Evolutionary conservation across 352 stramenopile genomes (phyloP), one percentile per base, ranked within the genome.

Genomic region (Phytophthora litchii): DNA sequence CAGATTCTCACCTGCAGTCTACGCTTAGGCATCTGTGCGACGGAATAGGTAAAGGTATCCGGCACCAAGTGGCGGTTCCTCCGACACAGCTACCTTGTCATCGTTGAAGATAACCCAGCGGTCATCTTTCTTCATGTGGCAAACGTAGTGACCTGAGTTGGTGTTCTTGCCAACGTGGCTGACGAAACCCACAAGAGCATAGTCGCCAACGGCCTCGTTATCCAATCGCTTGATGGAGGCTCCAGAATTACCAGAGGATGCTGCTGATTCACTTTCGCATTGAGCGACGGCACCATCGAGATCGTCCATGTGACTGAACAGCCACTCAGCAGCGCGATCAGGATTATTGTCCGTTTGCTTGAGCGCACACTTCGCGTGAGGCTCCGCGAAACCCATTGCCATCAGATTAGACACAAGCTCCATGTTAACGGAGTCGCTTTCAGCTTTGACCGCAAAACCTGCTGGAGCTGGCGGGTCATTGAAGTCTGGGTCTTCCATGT

Each of bases 81-180:
- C 83, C 4, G 94, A 99, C 3, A 98, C 57, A 20, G 95, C 96
- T 13, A 99, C 95, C 74, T 99, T 99, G 72, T 98, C 92, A 65
- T 99, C 97, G 73, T 99, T 99, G 70, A 99, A 99, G 64, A 99
- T 99, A 40, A 99, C 79, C 97, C 97, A 99, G 54, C 91, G 87
- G 6, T 86, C 92, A 14, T 98, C 71, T 64, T 98, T 98, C 74
- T 98, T 98, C 70, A 99, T 89, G 74, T 99, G 97, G 34, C 87
- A 94, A 21, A 99, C 96, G 73, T 99, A 99, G 74, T 99, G 97
- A 0, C 97, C 97, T 61, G 93, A 98, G 70, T 81, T 95, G 8
- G 96, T 98, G 72, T 98, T 99, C 64, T 97, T 98, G 34, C 98
- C 98, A 50, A 99, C 98, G 72, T 99, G 98, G 55, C 94, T 99